Evolutionary conservation across 169 alveolate genomes (phyloP), one percentile per base, ranked within the genome.

Genomic region (Babesia caballi): DNA sequence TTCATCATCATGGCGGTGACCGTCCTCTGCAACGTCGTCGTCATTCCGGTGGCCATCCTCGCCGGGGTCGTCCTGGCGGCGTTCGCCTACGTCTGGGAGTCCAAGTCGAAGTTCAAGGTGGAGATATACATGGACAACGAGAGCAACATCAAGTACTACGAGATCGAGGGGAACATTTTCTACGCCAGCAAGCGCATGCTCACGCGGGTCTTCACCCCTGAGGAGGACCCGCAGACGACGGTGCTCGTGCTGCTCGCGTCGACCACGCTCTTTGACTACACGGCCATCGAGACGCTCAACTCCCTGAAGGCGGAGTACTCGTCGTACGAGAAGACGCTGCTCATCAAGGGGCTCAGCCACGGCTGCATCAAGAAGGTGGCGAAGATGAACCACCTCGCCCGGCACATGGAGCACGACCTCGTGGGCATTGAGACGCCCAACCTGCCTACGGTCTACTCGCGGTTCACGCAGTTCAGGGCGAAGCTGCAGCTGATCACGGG

Each of bases 351-450:
- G 0, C 67, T 90, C 71, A 88, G 94, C 76, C 91, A 90, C 57
- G 94, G 91, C 19, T 90, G 94, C 54, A 75, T 88, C 60, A 90
- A 90, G 67, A 90, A 88, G 88, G 90, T 90, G n/a, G 94, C 94
- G 7, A 90, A 90, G 83, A 90, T 90, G 92, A 90, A 88, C 42
- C 93, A 88, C 50, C 59, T 90, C 51, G 65, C 88, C 60, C 70
- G 91, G 52, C 91, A 88, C 71, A 85, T 90, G 84, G 94, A 90
- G 49, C 89, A 83, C 69, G 94, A 90, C 28, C 65, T 90, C 35
- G 91, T 90, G 23, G 91, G 85, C 38, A 71, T 90, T 49, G 89
- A 90, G 32, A 69, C 93, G n/a, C 94, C 94, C 8, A 85, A 83
- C 42, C 88, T 90, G 1, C 94, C 93, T 14, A 71, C 90, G 41